Evolutionary conservation across 805 yeast species (phyloP), one percentile per base, ranked within the genome.

Genomic region (Pichia occidentalis): DNA sequence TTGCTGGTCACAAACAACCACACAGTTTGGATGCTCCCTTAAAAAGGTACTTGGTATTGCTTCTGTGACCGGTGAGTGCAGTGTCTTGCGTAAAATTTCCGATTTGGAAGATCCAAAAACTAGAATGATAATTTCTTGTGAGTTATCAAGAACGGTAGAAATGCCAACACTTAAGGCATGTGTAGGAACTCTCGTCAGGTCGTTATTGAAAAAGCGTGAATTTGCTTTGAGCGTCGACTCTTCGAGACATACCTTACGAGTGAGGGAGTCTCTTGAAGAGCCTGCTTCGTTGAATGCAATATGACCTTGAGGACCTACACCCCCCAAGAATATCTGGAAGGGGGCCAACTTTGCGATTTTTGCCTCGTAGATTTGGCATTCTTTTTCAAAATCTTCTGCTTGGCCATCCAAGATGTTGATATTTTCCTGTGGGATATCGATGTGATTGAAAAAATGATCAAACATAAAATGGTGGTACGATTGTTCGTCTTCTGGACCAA

Each of bases 251-350:
- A 75, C 73, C 41, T 57, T 54, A 42, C 80, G 59, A 2, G 80
- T 75, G 21, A 40, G 53, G 8, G 73, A 64, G 42, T 56, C 53
- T 40, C 73, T 63, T 2, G 63, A 20, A 5, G 76, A 70, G 8
- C 80, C 80, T 13, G 68, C 61, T 56, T 75, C 80, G 55, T 75
- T 75, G 50, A 75, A 75, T 2, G 80, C 80, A 47, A 75, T 60
- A 52, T 75, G 80, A 22, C 80, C 80, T 49, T 75, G 75, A 12
- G 77, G 73, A 1, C 81, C 80, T 49, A 75, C 59, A 1, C 80
- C 81, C 5, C 80, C 80, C 48, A 75, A 50, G 47, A 74, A 75
- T 37, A 75, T 57, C 48, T 75, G 64, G 42, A 75, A 71, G 28
- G 70, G 62, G 12, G 78, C 80, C 43, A 60, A 66, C 24, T 50